These are phyloP conservation scores for Entoloma clypeatum DNA, from an alignment of 1,284 basidiomycete species.

Conservation along the genomic window DNA sequence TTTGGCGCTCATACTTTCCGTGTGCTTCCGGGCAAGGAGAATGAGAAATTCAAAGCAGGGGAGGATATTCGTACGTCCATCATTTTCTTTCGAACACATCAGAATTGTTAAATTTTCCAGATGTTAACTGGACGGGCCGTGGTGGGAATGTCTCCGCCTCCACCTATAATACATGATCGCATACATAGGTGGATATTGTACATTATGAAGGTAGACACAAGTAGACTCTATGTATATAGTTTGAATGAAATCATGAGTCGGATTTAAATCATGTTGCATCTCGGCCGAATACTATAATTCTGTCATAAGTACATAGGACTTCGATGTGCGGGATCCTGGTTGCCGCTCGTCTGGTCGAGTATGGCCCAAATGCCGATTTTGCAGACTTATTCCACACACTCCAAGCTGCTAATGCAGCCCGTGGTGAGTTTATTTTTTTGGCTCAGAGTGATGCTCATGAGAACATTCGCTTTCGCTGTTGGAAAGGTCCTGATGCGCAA, in stretches of 20 bases:
- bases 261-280: constrained; percentile 11
- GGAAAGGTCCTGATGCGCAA: constrained; percentile 61
- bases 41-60: constrained; percentile 72
- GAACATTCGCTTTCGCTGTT: constrained; percentile 6
- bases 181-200: constrained; percentile 6
- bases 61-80: constrained; percentile 78
- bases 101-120: too few species aligned
- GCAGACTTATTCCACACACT: constrained; percentile 32
- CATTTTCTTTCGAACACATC: constrained; percentile 7
- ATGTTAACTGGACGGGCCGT: constrained; percentile 91
- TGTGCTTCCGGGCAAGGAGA: constrained; percentile 87
- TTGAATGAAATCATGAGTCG: constrained; percentile 1
- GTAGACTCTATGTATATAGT: constrained; percentile 8
- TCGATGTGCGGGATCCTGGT: constrained; percentile 56
- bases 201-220: constrained; percentile 3
- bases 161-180: constrained; percentile 81
- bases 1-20: constrained; percentile 95
- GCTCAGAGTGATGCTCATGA: background rate
- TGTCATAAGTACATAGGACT: constrained; percentile 13
- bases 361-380: constrained; percentile 21
- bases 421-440: constrained; percentile 38
- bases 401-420: constrained; percentile 41
- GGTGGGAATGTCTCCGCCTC: constrained; percentile 92
- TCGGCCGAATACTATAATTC: constrained; percentile 5
- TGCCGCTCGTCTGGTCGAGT: constrained; percentile 22